Evolutionary conservation across 306 rosid species (phyloP), one percentile per base, ranked within the genome.

Genomic region (Vachellia pachyceras): DNA sequence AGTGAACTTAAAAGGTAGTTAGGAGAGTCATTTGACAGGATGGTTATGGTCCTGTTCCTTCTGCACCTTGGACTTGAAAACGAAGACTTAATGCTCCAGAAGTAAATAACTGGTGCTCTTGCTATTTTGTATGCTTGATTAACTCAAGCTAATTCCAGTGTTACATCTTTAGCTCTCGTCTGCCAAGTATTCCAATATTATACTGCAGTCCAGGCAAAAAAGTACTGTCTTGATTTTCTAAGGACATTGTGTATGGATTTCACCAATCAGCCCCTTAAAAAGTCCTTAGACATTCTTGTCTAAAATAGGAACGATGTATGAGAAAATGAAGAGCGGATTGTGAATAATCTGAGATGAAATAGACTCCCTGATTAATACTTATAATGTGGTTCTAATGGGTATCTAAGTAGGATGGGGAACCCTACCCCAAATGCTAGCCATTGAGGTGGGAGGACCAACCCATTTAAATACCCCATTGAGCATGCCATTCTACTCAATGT

Each of bases 11-110:
- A 14, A 33, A 29, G 14, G 40, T 37, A 45, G 40, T 52, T 78
- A 35, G 20, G 37, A 72, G 58, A 63, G 80, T 61, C 33, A 29
- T 61, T 67, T 63, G 75, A 50, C 67, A 67, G n/a, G 41, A 39
- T 15, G 44, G n/a, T 76, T 2, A 47, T 35, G 3, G 73, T 54
- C 46, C 15, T 18, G 65, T 66, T 66, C 52, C 67, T 77, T 66
- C 41, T 58, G 75, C 52, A 6, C 11, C 17, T 37, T 77, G 66
- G 18, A 37, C 23, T 77, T 77, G 74, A 13, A 37, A 15, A 36
- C 17, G 5, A 25, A 22, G 7, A n/a, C 66, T 77, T 7, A 3
- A 3, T 22, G 12, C 46, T 65, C 73, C 74, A 12, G 81, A 49
- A 77, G 73, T 37, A 77, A 66, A 66, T 77, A 11, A 47, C 23